These are phyloP conservation scores for Geotrichum candidum DNA, from an alignment of 1,139 yeast genomes.

Conservation along the genomic window DNA sequence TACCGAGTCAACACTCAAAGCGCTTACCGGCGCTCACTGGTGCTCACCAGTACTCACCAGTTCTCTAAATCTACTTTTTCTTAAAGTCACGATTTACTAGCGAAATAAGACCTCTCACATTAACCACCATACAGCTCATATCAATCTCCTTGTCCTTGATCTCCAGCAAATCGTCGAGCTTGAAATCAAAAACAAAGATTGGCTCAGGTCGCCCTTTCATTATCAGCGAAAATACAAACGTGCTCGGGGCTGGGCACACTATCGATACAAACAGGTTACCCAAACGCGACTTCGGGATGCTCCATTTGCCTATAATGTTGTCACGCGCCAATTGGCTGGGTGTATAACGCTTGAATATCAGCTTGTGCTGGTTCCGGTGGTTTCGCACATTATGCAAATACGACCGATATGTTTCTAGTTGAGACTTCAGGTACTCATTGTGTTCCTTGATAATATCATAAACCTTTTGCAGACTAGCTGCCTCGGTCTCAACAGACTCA, in stretches of 20 bases:
- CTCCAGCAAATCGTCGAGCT: constrained; percentile 36
- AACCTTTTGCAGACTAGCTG: constrained; percentile 35
- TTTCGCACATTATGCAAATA: constrained; percentile 37
- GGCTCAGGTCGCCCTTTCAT: constrained; percentile 34
- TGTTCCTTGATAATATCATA: constrained; percentile 36
- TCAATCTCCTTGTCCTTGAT: constrained; percentile 33
- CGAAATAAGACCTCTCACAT: constrained; percentile 24
- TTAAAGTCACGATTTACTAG: constrained; percentile 22
- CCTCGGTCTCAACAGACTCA: constrained; percentile 35
- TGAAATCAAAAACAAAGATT: constrained; percentile 31
- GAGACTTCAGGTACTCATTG: constrained; percentile 36
- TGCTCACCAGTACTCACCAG: background rate
- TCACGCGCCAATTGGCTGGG: constrained; percentile 33
- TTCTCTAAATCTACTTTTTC: constrained; percentile 10
- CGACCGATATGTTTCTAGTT: constrained; percentile 37
- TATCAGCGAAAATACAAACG: constrained; percentile 34
- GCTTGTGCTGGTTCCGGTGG: constrained; percentile 26
- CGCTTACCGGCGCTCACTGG: background rate
- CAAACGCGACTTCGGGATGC: constrained; percentile 29
- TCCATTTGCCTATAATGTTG: constrained; percentile 31
- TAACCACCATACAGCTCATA: constrained; percentile 32
- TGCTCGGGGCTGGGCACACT: constrained; percentile 36
- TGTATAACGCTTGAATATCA: constrained; percentile 30
- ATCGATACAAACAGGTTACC: constrained; percentile 27
- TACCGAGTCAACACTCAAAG: too few relatives aligned